phyloP scores from a whole-genome alignment of 345 rosid genomes.

The Ceriops decandra region DNA sequence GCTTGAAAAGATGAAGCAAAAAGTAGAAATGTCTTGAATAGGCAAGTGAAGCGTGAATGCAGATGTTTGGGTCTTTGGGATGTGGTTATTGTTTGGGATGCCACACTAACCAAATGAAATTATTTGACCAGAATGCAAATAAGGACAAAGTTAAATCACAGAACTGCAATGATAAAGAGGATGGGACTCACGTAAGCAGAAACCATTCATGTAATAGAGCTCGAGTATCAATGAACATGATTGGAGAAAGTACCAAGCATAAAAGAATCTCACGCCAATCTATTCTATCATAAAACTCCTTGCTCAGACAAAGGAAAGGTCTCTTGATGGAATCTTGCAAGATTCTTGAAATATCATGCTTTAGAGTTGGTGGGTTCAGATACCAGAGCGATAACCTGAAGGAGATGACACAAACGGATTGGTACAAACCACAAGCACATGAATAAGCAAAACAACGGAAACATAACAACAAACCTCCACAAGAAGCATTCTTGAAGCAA shows the following conservation, averaged over 20 bases:
- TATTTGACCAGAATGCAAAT: not conserved
- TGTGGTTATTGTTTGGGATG: not conserved
- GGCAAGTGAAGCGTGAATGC: too few relatives aligned
- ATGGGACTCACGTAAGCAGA: constrained; percentile 57
- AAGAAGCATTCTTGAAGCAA: not conserved
- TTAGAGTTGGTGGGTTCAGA: constrained; percentile 55
- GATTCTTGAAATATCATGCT: constrained; percentile 53
- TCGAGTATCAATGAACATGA: constrained; percentile 44
- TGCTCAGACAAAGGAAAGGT: constrained; percentile 61
- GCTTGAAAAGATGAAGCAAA: too few relatives aligned
- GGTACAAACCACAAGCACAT: constrained; percentile 2
- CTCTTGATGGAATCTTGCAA: constrained; percentile 47
- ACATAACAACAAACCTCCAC: not conserved
- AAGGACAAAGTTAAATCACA: not conserved
- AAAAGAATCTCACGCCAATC: constrained; percentile 48
- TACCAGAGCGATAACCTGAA: constrained; percentile 70
- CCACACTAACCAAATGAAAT: not conserved
- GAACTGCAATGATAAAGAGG: not conserved
- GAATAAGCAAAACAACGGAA: not conserved
- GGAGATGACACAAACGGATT: not conserved
- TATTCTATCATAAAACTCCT: constrained; percentile 49
- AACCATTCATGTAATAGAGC: constrained; percentile 70
- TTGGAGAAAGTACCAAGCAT: constrained; percentile 56
- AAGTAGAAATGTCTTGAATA: too few relatives aligned
- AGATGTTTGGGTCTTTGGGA: too few relatives aligned